Evolutionary conservation across 805 yeast species (phyloP), one percentile per base, ranked within the genome.

Genomic region (Isabelozyma gotoi): DNA sequence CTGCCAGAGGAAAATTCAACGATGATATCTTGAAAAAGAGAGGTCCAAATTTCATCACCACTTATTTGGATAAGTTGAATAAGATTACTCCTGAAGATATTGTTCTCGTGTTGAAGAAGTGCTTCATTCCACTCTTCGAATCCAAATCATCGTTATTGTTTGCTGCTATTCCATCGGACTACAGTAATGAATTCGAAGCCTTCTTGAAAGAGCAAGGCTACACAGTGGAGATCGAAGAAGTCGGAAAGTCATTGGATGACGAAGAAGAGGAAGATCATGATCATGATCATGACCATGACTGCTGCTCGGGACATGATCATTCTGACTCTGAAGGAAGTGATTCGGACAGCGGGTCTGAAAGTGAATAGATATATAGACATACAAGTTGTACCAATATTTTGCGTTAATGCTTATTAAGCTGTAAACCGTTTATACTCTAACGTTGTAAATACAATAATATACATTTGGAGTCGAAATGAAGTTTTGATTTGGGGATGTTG

Each of bases 91-190:
- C 67, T 14, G 77, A 74, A 0, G 86, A 86, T 44, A 62, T 83
- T 50, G 60, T 71, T 4, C 58, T 69, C 49, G 64, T 68, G 2
- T 67, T 87, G 58, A 69, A 76, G 38, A 76, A 71, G 43, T 89
- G 87, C 57, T 78, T 86, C 55, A 64, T 76, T 20, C 82, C 84
- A 2, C 55, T 92, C 42, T 92, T 92, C 60, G 73, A 80, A 33
- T 52, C 81, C 8, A 56, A 67, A 0, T 62, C 63, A 1, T 81
- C 94, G 10, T 66, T 77, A 17, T 73, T 88, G 7, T 90, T 89
- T 55, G 68, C 83, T 3, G 81, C 89, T 54, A 78, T 91, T 43
- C 90, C 94, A 51, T 85, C 92, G 2, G 67, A 82, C 2, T 84
- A 82, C 49, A 59, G 67, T 3, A 78, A 71, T 0, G 64, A 62